A percentile compares a stretch with the other conserved stretches of the same genome.
Evolutionary conservation across 148 eudicot species (phyloP).

Genomic region (Fallopia convolvulus): DNA sequence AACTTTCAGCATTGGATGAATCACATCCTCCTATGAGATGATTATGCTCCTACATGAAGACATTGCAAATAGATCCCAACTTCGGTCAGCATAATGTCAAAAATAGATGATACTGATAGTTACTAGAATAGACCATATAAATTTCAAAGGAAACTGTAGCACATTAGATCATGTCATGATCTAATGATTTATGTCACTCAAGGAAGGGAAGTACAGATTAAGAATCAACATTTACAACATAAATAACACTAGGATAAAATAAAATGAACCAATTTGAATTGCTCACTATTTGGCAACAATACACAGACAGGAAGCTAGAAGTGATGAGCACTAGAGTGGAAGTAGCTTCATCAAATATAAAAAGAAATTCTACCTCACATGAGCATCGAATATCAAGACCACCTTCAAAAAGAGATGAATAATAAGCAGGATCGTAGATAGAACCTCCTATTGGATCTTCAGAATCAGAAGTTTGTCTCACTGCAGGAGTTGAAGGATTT

Average conservation of each 20-base stretch:
- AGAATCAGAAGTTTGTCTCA: conserved; percentile 42
- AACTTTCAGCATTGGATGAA: not conserved
- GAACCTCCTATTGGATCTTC: conserved; percentile 79
- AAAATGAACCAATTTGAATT: not conserved
- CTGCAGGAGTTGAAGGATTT: conserved; percentile 58
- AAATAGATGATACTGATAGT: not conserved
- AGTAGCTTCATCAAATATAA: not conserved
- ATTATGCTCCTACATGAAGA: not conserved
- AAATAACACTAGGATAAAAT: too few species aligned
- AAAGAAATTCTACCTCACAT: conserved; percentile 31
- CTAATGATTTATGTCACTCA: not conserved
- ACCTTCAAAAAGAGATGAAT: conserved; percentile 77
- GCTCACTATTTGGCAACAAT: not conserved
- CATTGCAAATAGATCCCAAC: not conserved
- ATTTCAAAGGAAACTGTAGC: not conserved
- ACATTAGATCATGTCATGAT: too few species aligned
- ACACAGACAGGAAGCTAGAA: not conserved
- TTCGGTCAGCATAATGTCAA: not conserved
- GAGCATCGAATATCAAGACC: conserved; percentile 33
- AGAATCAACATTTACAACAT: not conserved
- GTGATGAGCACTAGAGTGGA: not conserved
- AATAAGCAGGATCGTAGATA: conserved; percentile 82
- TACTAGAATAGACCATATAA: not conserved
- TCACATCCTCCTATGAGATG: conserved; percentile 1
- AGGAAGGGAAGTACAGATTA: not conserved